Percentiles rank a stretch among this genome's conserved stretches.
Conservation (phyloP, 2,329 filamentous ascomycete genomes). For the Pseudogymnoascus sp. region DNA sequence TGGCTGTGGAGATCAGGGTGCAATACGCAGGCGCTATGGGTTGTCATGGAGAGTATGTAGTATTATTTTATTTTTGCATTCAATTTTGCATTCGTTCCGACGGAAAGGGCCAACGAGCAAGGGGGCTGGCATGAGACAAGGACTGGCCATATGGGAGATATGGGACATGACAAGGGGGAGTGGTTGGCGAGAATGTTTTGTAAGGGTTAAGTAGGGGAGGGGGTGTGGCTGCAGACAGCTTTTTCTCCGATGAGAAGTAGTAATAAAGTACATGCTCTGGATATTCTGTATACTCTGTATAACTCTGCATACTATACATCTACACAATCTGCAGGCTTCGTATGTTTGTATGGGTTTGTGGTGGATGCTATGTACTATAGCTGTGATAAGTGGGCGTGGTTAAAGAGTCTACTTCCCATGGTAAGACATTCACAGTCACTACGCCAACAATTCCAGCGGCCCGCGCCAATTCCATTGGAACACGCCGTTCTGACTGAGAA, state of each 20-base stretch:
- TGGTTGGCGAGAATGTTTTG: not conserved
- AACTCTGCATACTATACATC: not conserved
- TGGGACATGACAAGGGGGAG: not conserved
- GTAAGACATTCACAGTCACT: not conserved
- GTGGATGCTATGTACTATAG: not conserved
- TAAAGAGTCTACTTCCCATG: not conserved
- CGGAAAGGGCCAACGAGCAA: not conserved
- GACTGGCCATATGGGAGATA: no score
- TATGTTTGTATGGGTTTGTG: not conserved
- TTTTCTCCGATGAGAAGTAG: not conserved
- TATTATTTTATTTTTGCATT: no score
- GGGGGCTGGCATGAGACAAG: not conserved
- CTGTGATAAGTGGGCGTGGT: not conserved
- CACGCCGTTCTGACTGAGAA: not conserved
- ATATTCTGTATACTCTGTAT: not conserved
- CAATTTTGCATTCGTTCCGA: not conserved
- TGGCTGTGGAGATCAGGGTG: no score
- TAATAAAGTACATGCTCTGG: not conserved
- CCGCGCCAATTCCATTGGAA: not conserved
- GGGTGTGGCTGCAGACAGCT: not conserved
- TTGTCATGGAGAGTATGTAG: not conserved
- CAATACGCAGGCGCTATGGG: not conserved
- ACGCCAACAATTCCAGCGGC: not conserved
- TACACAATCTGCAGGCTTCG: not conserved
- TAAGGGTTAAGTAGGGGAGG: not conserved